Conservation (phyloP, 2,329 filamentous ascomycete genomes). For the Aspergillus persii region DNA sequence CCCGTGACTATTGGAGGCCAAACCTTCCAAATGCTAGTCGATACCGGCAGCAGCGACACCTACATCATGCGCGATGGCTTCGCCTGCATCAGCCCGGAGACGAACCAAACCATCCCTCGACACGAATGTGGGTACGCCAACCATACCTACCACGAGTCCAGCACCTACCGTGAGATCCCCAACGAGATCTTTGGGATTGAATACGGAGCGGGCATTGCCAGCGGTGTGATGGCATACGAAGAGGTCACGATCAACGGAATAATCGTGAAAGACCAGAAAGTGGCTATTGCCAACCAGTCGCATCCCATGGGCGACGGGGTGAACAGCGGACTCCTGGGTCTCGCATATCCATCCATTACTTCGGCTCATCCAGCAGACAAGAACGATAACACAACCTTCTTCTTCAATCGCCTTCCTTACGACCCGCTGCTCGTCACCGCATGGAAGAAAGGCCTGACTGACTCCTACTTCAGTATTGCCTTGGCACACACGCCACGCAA, state of each 20-base stretch:
- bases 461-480: neutral
- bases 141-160: neutral
- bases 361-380: constrained; percentile 30
- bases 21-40: constrained; percentile 40
- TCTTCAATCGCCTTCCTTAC: neutral
- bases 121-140: neutral
- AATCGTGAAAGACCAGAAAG: constrained; percentile 38
- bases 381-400: neutral
- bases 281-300: constrained; percentile 47
- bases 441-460: neutral
- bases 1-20: constrained; percentile 26
- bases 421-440: neutral
- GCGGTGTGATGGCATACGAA: constrained; percentile 24
- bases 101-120: neutral
- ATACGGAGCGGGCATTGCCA: constrained; percentile 25
- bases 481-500: constrained; percentile 16
- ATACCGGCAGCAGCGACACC: constrained; percentile 50
- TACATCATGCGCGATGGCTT: constrained; percentile 42
- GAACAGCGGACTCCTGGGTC: constrained; percentile 51
- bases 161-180: neutral
- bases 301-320: constrained; percentile 46
- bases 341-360: constrained; percentile 52
- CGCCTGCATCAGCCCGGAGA: constrained; percentile 29
- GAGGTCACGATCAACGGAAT: constrained; percentile 23
- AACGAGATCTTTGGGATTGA: constrained; percentile 7